Conservation (phyloP, 768 basidiomycete species). For the Boletus vermiculosoides region DNA sequence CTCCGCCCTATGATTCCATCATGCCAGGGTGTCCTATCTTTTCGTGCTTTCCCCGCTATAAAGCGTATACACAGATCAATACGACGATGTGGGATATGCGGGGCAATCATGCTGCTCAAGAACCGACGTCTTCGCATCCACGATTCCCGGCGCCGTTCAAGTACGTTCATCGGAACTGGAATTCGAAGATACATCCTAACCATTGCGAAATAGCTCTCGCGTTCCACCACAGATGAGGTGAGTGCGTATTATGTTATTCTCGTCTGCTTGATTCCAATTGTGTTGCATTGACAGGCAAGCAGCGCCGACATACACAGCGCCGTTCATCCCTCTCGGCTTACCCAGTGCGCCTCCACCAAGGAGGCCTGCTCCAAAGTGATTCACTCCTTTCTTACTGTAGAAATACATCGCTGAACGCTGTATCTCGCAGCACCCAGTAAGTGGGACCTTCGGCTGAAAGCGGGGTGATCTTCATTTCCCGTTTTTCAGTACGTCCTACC, state of each 20-base stretch:
- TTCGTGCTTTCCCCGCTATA: constrained; percentile 34
- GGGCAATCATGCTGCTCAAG: constrained; percentile 14
- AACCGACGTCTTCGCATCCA: constrained; percentile 13
- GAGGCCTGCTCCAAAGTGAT: constrained; percentile 23
- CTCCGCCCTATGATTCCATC: constrained; percentile 10
- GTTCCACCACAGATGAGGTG: constrained; percentile 17
- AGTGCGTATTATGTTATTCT: neutral
- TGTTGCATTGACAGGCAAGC: constrained; percentile 16
- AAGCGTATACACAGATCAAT: constrained; percentile 34
- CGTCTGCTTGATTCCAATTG: neutral
- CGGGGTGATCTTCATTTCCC: constrained; percentile 14
- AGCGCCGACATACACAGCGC: constrained; percentile 10
- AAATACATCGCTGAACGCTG: constrained; percentile 4
- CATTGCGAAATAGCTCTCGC: constrained; percentile 7
- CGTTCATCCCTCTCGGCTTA: constrained; percentile 21
- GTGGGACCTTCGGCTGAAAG: constrained; percentile 13
- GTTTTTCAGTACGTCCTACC: constrained; percentile 20
- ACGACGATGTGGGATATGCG: constrained; percentile 30
- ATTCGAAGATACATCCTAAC: neutral
- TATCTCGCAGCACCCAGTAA: constrained; percentile 25
- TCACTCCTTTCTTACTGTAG: neutral
- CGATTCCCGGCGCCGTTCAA: constrained; percentile 13
- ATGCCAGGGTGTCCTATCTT: constrained; percentile 34
- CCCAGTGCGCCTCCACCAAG: constrained; percentile 16
- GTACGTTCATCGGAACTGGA: constrained; percentile 14